A percentile compares a stretch with the other conserved stretches of the same genome.
phyloP scores from a whole-genome alignment of 345 rosid species.

The Hibiscus mutabilis region DNA sequence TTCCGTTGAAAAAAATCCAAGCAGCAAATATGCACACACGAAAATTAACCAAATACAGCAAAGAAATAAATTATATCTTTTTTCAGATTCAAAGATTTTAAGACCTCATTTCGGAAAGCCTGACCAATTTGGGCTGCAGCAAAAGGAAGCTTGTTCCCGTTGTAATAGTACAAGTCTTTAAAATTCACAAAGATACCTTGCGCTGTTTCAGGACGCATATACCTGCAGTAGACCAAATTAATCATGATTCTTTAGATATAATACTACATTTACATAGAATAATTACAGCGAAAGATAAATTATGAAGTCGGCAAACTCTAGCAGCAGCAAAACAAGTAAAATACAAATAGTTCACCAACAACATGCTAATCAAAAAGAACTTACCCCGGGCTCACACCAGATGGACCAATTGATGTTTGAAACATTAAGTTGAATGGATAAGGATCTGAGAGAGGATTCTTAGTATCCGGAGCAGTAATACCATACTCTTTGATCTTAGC shows the following conservation, averaged over 20 bases:
- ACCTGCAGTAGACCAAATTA: slow-evolving; percentile 36
- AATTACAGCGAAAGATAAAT: not conserved
- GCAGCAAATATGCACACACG: not conserved
- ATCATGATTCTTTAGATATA: not conserved
- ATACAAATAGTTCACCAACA: not conserved
- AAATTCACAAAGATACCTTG: slow-evolving; percentile 97
- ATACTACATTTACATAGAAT: not conserved
- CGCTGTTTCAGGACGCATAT: slow-evolving; percentile 97
- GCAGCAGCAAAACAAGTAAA: not conserved
- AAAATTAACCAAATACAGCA: not conserved
- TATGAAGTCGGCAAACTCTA: not conserved
- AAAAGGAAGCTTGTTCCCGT: slow-evolving; percentile 88
- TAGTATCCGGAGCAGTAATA: slow-evolving; percentile 77
- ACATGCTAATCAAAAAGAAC: slow-evolving; percentile 17
- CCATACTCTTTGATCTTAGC: slow-evolving; percentile 75
- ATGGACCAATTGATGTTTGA: slow-evolving; percentile 94
- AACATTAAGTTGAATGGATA: slow-evolving; percentile 94
- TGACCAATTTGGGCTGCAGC: slow-evolving; percentile 99
- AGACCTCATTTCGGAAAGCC: slow-evolving; percentile 96
- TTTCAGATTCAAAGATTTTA: slow-evolving; percentile 1
- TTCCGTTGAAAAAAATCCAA: not conserved
- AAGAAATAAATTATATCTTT: not conserved
- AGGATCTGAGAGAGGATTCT: slow-evolving; percentile 81
- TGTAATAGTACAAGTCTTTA: slow-evolving; percentile 80
- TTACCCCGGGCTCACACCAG: slow-evolving; percentile 76